phyloP scores from a whole-genome alignment of 192 early-diverging fungal species.

The Paraglomus brasilianum region DNA sequence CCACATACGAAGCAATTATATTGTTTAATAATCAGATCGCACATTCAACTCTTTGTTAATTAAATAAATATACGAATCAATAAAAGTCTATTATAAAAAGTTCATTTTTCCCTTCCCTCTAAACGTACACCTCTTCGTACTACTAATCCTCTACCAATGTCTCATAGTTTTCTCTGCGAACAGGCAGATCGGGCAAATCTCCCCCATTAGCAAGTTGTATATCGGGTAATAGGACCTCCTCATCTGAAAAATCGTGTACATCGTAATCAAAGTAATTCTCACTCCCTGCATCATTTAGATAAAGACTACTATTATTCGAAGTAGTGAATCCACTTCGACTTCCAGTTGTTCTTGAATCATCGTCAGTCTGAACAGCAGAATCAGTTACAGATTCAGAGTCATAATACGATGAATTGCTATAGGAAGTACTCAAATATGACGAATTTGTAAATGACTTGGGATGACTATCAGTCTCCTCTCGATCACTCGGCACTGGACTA shows the following conservation, averaged over 20 bases:
- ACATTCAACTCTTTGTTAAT: too few species aligned
- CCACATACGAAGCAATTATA: too few species aligned
- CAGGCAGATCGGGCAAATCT: conserved; percentile 28
- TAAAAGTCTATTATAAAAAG: too few species aligned
- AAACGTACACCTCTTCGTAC: too few species aligned
- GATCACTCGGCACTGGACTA: conserved; percentile 23
- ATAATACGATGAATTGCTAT: conserved; percentile 31
- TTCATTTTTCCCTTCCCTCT: too few species aligned
- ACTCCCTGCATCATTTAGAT: conserved; percentile 13
- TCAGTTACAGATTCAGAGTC: conserved; percentile 32
- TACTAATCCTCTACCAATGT: too few species aligned
- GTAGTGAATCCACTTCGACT: not conserved
- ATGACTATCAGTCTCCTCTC: conserved; percentile 25
- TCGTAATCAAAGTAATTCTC: not conserved
- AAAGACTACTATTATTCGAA: conserved; percentile 6
- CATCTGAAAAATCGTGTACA: not conserved
- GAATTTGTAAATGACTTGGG: conserved; percentile 30
- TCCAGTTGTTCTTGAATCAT: conserved; percentile 17
- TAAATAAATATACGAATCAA: too few species aligned
- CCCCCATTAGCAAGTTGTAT: too few species aligned
- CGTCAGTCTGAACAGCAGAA: not conserved
- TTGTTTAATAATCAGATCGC: too few species aligned
- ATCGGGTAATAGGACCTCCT: too few species aligned
- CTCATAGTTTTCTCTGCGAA: not conserved
- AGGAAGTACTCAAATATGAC: conserved; percentile 32